Conservation (phyloP, 1,284 basidiomycete species). For the Jaminaea rosea region DNA sequence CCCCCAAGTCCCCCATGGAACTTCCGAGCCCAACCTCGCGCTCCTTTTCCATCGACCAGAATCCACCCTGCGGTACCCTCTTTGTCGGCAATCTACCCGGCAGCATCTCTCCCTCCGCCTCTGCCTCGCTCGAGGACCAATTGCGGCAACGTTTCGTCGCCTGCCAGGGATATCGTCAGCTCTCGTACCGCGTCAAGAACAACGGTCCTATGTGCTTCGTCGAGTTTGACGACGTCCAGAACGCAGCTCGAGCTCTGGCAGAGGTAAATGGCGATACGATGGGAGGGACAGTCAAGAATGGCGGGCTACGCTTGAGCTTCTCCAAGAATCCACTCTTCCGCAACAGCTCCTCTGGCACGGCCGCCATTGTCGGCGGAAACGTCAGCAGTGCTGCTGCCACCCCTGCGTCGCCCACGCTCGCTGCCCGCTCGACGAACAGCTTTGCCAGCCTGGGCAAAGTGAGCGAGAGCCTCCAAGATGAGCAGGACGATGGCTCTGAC, state of each 20-base stretch:
- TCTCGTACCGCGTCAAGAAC: constrained; percentile 88
- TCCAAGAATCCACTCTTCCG: constrained; percentile 37
- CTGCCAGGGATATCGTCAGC: constrained; percentile 74
- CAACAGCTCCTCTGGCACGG: constrained; percentile 4
- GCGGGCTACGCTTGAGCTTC: constrained; percentile 87
- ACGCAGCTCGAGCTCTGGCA: constrained; percentile 72
- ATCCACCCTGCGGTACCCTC: constrained; percentile 34
- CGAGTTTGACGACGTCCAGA: constrained; percentile 80
- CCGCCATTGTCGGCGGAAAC: neutral
- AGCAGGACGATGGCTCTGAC: too few species aligned
- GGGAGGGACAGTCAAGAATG: constrained; percentile 73
- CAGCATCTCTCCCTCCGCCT: constrained; percentile 47
- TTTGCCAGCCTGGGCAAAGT: constrained; percentile 15
- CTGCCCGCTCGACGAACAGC: neutral
- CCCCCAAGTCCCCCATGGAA: constrained; percentile 5
- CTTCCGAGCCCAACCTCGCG: constrained; percentile 21
- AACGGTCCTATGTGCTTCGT: constrained; percentile 92
- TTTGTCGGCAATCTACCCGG: constrained; percentile 37
- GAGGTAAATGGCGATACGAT: constrained; percentile 86
- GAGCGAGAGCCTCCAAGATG: constrained; percentile 19
- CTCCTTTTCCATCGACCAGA: constrained; percentile 28
- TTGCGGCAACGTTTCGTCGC: constrained; percentile 70
- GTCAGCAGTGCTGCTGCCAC: neutral
- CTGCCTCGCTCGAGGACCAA: constrained; percentile 67
- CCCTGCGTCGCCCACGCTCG: neutral